Evolutionary conservation across 208 protist species (phyloP), one percentile per base, ranked within the genome.

Genomic region (Histomonas meleagridis): DNA sequence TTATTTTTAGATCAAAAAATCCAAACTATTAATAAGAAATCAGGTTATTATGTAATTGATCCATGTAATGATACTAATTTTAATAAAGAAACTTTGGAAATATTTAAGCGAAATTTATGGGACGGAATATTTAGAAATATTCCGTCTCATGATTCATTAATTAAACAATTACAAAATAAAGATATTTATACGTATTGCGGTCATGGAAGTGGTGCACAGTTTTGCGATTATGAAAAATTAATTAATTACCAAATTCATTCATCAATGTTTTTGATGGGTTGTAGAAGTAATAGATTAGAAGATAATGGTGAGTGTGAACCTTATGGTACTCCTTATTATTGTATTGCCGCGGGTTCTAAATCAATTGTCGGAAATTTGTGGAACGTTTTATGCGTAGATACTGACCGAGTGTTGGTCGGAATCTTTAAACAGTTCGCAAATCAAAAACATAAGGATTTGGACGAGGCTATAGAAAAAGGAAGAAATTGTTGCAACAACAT

Each of bases 1-100:
- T 26, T 86, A 38, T 40, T 46, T 16, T 57, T 51, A n/a, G 46
- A 86, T n/a, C n/a, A 46, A 18, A 18, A 51, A 16, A 86, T 57
- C 9, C 40, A 86, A 49, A 86, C 38, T 12, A 46, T 86, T 16
- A 86, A 86, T 49, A 7, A 40, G 10, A 14, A 28, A 32, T 65
- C 49, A 43, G 53, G 40, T 43, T 91, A 55, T 62, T 91, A 65
- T 26, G 69, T 91, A 2, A 38, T 91, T n/a, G 69, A 91, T 65
- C 86, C 86, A 48, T 16, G n/a, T n/a, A 53, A 53, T 14, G 86
- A 91, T 91, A n/a, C n/a, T n/a, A n/a, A n/a, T n/a, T n/a, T n/a
- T n/a, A n/a, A n/a, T n/a, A n/a, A n/a, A n/a, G n/a, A n/a, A n/a
- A n/a, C n/a, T n/a, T 60, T 91, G 5, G 86, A 51, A 26, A 32